These are phyloP conservation scores for Tremella mesenterica DNA, from an alignment of 768 basidiomycete genomes.

Conservation along the genomic window DNA sequence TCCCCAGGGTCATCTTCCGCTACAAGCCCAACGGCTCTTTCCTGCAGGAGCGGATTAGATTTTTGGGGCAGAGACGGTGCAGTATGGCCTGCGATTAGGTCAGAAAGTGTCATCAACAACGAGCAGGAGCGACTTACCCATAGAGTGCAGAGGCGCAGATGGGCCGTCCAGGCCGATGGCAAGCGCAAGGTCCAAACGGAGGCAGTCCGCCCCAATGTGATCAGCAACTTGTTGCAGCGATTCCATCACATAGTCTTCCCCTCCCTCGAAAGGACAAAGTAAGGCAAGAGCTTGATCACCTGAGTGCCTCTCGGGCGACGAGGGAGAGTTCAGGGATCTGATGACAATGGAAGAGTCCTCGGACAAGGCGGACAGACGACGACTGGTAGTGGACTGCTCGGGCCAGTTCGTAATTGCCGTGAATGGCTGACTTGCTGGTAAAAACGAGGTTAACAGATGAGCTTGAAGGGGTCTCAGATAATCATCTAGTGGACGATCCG, in stretches of 20 bases:
- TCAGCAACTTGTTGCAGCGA: constrained; percentile 70
- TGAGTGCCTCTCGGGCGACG: neutral
- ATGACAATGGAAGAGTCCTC: neutral
- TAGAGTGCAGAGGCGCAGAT: constrained; percentile 52
- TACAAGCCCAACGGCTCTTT: neutral
- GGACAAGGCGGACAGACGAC: neutral
- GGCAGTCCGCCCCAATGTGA: constrained; percentile 65
- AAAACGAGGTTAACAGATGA: constrained; percentile 22
- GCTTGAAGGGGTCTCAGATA: constrained; percentile 10
- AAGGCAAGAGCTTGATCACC: constrained; percentile 12
- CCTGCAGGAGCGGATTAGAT: constrained; percentile 4
- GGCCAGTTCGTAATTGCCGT: neutral
- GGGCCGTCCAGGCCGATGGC: constrained; percentile 81
- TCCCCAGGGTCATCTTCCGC: neutral
- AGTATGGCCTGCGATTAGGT: neutral
- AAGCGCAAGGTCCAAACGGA: constrained; percentile 71
- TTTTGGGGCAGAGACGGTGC: constrained; percentile 1
- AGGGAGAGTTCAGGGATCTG: neutral
- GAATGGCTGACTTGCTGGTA: constrained; percentile 19
- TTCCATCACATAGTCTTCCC: constrained; percentile 69
- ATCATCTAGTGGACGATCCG: neutral
- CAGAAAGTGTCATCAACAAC: constrained; percentile 32
- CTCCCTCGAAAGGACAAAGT: constrained; percentile 68
- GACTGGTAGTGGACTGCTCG: neutral
- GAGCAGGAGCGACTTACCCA: constrained; percentile 6